These are phyloP conservation scores for Scedosporium minutisporum DNA, from an alignment of 2,329 filamentous ascomycete species.

Conservation along the genomic window DNA sequence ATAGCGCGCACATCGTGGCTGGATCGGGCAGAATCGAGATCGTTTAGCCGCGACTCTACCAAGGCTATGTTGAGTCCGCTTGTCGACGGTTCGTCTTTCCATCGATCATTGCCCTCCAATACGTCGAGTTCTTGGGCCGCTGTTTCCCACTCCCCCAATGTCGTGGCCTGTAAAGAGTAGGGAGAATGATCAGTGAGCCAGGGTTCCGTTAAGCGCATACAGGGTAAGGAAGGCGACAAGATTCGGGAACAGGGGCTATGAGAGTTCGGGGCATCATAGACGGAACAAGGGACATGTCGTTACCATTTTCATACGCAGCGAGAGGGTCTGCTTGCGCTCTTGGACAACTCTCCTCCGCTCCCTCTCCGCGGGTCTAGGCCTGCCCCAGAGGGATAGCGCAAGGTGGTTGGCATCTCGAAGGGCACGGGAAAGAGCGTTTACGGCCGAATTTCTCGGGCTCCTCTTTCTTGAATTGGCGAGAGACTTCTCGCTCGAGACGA, in stretches of 20 bases:
- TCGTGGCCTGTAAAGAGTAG: constrained; percentile 45
- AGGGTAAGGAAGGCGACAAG: not conserved
- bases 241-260: not conserved
- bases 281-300: constrained; percentile 16
- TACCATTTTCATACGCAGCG: constrained; percentile 56
- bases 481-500: too few species aligned
- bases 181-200: constrained; percentile 3
- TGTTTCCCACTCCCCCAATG: constrained; percentile 61
- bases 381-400: constrained; percentile 41
- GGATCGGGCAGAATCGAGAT: constrained; percentile 64
- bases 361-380: constrained; percentile 40
- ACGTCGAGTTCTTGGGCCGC: constrained; percentile 69
- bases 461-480: not conserved
- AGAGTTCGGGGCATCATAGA: not conserved
- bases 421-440: constrained; percentile 18
- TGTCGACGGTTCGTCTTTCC: constrained; percentile 56
- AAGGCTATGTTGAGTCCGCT: constrained; percentile 56
- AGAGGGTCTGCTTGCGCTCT: constrained; percentile 52
- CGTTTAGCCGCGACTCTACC: constrained; percentile 57
- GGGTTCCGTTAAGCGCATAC: too few species aligned
- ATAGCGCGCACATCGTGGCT: constrained; percentile 66
- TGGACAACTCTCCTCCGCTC: constrained; percentile 36
- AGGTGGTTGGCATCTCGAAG: constrained; percentile 30
- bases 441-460: not conserved
- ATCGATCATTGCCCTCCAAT: constrained; percentile 69